Percentiles rank a stretch among this genome's conserved stretches.
phyloP scores from a whole-genome alignment of 2,329 filamentous ascomycete species.

The Aspergillus cejpii region DNA sequence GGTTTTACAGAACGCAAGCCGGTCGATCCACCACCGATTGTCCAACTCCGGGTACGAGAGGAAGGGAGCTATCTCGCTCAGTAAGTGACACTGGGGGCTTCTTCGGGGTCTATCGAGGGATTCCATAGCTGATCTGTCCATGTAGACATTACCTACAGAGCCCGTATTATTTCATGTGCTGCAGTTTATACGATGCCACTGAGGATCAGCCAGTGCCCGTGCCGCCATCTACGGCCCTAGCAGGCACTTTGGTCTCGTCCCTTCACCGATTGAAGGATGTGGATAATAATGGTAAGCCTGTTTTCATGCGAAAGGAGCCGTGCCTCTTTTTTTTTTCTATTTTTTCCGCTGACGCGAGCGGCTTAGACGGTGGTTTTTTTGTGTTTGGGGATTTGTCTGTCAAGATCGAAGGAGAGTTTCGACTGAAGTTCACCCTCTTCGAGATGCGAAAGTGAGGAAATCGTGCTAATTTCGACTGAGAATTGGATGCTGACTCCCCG shows the following conservation, averaged over 20 bases:
- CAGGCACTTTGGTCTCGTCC: constrained; percentile 71
- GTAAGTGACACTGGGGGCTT: constrained; percentile 42
- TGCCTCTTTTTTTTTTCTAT: not conserved
- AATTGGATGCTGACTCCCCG: constrained; percentile 14
- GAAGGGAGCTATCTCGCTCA: constrained; percentile 49
- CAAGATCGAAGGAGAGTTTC: constrained; percentile 63
- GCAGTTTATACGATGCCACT: constrained; percentile 48
- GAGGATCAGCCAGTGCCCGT: constrained; percentile 42
- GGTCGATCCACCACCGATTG: constrained; percentile 74
- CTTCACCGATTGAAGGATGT: constrained; percentile 74
- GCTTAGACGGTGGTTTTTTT: constrained; percentile 70
- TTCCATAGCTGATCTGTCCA: constrained; percentile 14
- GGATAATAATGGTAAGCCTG: constrained; percentile 53
- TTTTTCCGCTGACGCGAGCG: constrained; percentile 7
- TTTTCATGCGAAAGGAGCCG: not conserved
- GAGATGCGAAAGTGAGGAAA: constrained; percentile 56
- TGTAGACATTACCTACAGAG: constrained; percentile 56
- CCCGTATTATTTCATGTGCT: constrained; percentile 59
- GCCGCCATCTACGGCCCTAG: constrained; percentile 50
- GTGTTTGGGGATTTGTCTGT: constrained; percentile 86
- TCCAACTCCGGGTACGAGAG: constrained; percentile 58
- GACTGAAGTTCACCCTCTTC: constrained; percentile 70
- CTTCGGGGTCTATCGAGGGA: not conserved
- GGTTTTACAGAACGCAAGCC: constrained; percentile 64
- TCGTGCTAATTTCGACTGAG: constrained; percentile 3